phyloP scores from a whole-genome alignment of 176 grass and related monocot species.

The Cenchrus purpureus region DNA sequence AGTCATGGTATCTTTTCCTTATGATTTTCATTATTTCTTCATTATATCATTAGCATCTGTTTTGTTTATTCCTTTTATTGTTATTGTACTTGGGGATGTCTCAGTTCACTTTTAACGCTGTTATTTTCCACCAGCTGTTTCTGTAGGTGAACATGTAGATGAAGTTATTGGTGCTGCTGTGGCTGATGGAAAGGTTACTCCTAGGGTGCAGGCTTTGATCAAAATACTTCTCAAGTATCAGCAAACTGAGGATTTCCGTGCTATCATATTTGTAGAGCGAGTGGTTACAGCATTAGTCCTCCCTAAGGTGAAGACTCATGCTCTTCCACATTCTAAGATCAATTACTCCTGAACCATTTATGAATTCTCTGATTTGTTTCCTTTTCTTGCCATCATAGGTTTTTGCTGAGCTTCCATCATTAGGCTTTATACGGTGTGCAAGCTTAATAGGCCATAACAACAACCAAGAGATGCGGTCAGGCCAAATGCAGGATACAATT shows the following conservation, averaged over 20 bases:
- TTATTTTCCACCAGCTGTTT: slow-evolving; percentile 73
- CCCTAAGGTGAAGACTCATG: slow-evolving; percentile 74
- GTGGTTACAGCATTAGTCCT: slow-evolving; percentile 97
- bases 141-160: slow-evolving; percentile 99
- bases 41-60: not conserved
- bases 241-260: slow-evolving; percentile 94
- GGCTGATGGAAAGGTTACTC: slow-evolving; percentile 97
- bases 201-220: slow-evolving; percentile 92
- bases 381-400: slow-evolving; percentile 56
- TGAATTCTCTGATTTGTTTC: slow-evolving; percentile 37
- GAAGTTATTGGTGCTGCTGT: slow-evolving; percentile 89
- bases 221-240: slow-evolving; percentile 99
- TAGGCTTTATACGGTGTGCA: slow-evolving; percentile 88
- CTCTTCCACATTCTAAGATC: slow-evolving; percentile 10
- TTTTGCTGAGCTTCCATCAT: slow-evolving; percentile 88
- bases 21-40: not conserved
- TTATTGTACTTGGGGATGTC: slow-evolving; percentile 12
- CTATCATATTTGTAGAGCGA: slow-evolving; percentile 98
- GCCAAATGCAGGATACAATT: slow-evolving; percentile 99
- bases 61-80: slow-evolving; percentile 18
- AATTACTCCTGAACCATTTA: slow-evolving; percentile 28
- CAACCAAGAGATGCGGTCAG: slow-evolving; percentile 98
- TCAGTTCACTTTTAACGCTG: slow-evolving; percentile 33
- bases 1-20: slow-evolving; percentile 69
- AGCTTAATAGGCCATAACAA: slow-evolving; percentile 99